A percentile compares a stretch with the other conserved stretches of the same genome.
These are phyloP conservation scores for Mucor mucedo DNA, from an alignment of 371 early-diverging fungal species.

Conservation along the genomic window DNA sequence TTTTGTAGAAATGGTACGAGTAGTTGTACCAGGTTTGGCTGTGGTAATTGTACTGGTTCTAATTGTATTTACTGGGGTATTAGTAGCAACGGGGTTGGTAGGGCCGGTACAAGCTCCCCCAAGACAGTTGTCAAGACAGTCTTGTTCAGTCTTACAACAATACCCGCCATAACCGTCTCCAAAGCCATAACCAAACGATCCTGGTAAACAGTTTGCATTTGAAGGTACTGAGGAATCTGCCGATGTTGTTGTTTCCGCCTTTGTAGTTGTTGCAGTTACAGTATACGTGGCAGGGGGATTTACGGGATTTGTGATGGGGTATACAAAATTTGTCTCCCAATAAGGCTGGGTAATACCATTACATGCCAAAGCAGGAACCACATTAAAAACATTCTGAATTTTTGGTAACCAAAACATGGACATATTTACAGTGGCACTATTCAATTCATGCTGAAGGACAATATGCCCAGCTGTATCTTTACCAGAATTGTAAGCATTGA, in stretches of 20 bases:
- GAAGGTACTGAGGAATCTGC: background rate
- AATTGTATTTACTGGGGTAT: background rate
- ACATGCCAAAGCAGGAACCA: constrained; percentile 50
- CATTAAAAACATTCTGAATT: constrained; percentile 46
- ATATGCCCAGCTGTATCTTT: constrained; percentile 41
- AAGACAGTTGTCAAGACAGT: constrained; percentile 19
- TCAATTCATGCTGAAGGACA: constrained; percentile 57
- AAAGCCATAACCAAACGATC: constrained; percentile 11
- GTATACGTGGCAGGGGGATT: background rate
- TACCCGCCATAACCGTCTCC: constrained; percentile 21
- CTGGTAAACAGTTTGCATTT: background rate
- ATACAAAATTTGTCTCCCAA: constrained; percentile 49
- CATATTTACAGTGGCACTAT: constrained; percentile 51
- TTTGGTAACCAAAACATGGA: constrained; percentile 53
- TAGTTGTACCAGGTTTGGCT: background rate
- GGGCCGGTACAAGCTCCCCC: constrained; percentile 19
- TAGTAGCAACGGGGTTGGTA: background rate
- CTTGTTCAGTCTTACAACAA: constrained; percentile 15
- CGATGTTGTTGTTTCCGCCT: background rate
- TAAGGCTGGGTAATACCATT: constrained; percentile 54
- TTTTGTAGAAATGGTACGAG: no score
- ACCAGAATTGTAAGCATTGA: constrained; percentile 41
- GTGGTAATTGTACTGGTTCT: background rate
- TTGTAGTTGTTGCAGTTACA: constrained; percentile 1
- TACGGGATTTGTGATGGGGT: constrained; percentile 29